A percentile compares a stretch with the other conserved stretches of the same genome.
These are phyloP conservation scores for Syzygium aqueum DNA, from an alignment of 345 rosid species.

Conservation along the genomic window DNA sequence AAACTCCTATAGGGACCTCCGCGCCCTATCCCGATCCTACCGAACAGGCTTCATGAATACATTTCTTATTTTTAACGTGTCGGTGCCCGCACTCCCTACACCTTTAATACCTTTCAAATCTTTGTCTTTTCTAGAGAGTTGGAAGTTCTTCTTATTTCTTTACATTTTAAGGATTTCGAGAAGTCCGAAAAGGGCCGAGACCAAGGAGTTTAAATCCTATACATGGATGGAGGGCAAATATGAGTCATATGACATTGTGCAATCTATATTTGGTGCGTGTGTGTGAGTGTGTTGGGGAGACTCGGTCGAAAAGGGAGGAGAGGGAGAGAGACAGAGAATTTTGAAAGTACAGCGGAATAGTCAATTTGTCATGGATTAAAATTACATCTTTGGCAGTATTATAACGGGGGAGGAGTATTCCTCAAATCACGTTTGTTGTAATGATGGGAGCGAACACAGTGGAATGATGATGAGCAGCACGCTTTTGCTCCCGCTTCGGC, in stretches of 20 bases:
- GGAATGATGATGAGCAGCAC: not conserved
- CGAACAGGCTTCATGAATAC: no score
- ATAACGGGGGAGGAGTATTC: not conserved
- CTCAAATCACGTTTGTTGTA: not conserved
- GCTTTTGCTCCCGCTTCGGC: not conserved
- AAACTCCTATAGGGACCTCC: no score
- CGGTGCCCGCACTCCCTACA: no score
- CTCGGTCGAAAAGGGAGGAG: not conserved
- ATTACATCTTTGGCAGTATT: not conserved
- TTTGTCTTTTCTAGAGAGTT: no score
- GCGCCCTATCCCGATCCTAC: no score
- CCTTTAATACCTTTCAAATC: no score
- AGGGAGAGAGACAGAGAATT: not conserved
- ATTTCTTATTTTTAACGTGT: no score
- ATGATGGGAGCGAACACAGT: not conserved
- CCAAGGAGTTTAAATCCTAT: no score
- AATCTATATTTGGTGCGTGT: not conserved
- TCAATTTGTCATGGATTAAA: not conserved
- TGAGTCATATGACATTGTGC: accelerated
- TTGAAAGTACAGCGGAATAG: not conserved
- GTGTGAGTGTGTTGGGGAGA: not conserved
- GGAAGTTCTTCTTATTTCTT: no score
- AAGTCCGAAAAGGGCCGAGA: no score
- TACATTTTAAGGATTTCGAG: no score
- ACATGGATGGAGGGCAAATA: not conserved